phyloP scores from a whole-genome alignment of 495 filamentous ascomycete genomes.

The Penicillium cinerascens region DNA sequence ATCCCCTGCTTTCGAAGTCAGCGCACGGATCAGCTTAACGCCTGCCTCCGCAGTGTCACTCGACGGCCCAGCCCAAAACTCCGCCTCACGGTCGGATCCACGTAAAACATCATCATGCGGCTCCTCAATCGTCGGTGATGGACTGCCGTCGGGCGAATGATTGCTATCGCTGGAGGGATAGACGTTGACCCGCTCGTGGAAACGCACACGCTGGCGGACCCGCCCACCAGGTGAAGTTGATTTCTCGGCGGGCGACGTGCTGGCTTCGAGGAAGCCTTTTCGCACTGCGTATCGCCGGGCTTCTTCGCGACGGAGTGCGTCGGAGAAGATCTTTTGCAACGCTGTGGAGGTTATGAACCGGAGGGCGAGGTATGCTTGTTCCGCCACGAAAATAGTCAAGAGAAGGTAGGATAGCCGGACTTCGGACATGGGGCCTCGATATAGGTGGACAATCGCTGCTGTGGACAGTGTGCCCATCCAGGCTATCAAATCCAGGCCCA shows the following conservation, averaged over 20 bases:
- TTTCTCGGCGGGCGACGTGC: background rate
- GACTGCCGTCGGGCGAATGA: slow-evolving; percentile 10
- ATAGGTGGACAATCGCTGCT: slow-evolving; percentile 81
- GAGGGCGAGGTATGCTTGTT: slow-evolving; percentile 75
- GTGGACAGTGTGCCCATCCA: slow-evolving; percentile 88
- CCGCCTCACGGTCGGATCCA: slow-evolving; percentile 25
- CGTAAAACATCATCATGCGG: slow-evolving; percentile 26
- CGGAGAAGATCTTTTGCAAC: slow-evolving; percentile 70
- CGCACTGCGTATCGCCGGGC: slow-evolving; percentile 67
- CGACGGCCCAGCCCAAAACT: slow-evolving; percentile 32
- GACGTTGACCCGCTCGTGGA: slow-evolving; percentile 39
- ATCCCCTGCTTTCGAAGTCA: slow-evolving; percentile 14
- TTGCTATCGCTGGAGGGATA: slow-evolving; percentile 23
- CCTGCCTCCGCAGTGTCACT: slow-evolving; percentile 33
- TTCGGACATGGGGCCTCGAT: slow-evolving; percentile 58
- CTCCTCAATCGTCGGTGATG: slow-evolving; percentile 13
- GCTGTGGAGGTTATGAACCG: slow-evolving; percentile 63
- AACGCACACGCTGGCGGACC: slow-evolving; percentile 31
- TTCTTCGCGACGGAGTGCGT: slow-evolving; percentile 72
- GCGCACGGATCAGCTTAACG: slow-evolving; percentile 36
- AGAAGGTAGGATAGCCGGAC: slow-evolving; percentile 72
- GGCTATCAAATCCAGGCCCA: slow-evolving; percentile 76
- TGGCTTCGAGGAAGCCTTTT: slow-evolving; percentile 57
- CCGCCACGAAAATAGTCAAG: slow-evolving; percentile 73
- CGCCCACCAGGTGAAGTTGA: slow-evolving; percentile 13